A percentile compares a stretch with the other conserved stretches of the same genome.
These are phyloP conservation scores for Ilyonectria mors-panacis DNA, from an alignment of 2,329 filamentous ascomycete species.

Conservation along the genomic window DNA sequence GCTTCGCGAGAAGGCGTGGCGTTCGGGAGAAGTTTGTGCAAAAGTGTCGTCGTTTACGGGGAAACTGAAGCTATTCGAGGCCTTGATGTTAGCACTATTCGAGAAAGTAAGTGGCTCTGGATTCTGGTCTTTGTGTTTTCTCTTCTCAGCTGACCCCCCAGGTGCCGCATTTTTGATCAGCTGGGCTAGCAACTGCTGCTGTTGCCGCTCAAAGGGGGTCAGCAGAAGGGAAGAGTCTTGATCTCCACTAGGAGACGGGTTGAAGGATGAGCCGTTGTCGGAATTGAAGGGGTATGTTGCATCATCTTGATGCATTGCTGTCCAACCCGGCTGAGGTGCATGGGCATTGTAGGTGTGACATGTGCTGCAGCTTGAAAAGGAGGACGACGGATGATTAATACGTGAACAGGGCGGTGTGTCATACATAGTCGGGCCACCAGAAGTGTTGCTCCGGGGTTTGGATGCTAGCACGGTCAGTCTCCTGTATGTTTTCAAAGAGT, in stretches of 20 bases:
- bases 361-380: conserved; percentile 32
- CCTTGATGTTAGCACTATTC: conserved; percentile 52
- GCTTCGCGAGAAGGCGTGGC: conserved; percentile 61
- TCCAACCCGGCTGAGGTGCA: conserved; percentile 11
- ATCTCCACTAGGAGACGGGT: conserved; percentile 53
- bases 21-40: conserved; percentile 52
- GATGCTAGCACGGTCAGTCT: conserved; percentile 32
- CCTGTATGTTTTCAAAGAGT: not conserved
- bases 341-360: conserved; percentile 21
- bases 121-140: conserved; percentile 21
- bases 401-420: conserved; percentile 48
- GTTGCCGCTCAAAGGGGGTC: conserved; percentile 58
- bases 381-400: conserved; percentile 27
- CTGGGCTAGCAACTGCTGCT: conserved; percentile 55
- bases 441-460: conserved; percentile 29
- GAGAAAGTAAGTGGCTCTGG: conserved; percentile 7
- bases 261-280: conserved; percentile 14
- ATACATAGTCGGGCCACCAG: conserved; percentile 64
- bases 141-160: conserved; percentile 35
- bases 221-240: conserved; percentile 43
- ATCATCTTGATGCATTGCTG: conserved; percentile 30
- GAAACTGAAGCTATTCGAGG: conserved; percentile 66
- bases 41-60: conserved; percentile 61
- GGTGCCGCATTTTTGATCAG: conserved; percentile 54
- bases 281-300: conserved; percentile 28